Percentiles rank a stretch among this genome's conserved stretches.
Conservation (phyloP, 2,329 filamentous ascomycete species). For the Claviceps digitariae region DNA sequence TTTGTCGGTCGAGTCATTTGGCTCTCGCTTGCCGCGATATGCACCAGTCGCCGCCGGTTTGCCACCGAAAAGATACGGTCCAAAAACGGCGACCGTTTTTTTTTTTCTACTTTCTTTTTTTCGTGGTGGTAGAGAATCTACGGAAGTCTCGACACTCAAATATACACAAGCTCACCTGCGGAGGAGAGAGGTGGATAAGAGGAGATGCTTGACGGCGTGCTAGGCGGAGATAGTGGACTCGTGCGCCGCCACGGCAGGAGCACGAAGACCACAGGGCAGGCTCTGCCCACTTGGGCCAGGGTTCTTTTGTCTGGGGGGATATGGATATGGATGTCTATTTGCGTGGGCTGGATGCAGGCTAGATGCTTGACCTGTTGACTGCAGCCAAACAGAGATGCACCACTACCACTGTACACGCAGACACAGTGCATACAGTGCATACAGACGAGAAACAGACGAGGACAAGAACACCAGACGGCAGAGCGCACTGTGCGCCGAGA, state of each 20-base stretch:
- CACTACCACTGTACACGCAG: too few species aligned
- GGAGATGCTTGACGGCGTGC: background rate
- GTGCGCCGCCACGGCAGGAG: background rate
- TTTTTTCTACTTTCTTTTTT: background rate
- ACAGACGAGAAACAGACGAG: too few species aligned
- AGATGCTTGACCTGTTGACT: too few species aligned
- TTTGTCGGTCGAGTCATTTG: background rate
- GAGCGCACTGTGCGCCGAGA: too few species aligned
- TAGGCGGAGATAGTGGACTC: background rate
- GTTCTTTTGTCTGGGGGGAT: background rate
- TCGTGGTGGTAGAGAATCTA: background rate
- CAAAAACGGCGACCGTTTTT: background rate
- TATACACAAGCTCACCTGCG: background rate
- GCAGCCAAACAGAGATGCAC: too few species aligned
- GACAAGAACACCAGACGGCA: too few species aligned
- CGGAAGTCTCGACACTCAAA: background rate
- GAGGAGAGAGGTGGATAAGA: constrained; percentile 1
- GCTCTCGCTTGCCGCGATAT: background rate
- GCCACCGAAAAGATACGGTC: background rate
- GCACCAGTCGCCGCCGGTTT: background rate
- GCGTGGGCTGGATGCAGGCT: too few species aligned
- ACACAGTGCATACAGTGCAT: too few species aligned
- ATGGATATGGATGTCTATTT: too few species aligned
- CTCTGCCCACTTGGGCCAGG: background rate
- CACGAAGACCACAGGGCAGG: background rate